Conservation (phyloP, 2,329 filamentous ascomycete species). For the Drechslera avenae region DNA sequence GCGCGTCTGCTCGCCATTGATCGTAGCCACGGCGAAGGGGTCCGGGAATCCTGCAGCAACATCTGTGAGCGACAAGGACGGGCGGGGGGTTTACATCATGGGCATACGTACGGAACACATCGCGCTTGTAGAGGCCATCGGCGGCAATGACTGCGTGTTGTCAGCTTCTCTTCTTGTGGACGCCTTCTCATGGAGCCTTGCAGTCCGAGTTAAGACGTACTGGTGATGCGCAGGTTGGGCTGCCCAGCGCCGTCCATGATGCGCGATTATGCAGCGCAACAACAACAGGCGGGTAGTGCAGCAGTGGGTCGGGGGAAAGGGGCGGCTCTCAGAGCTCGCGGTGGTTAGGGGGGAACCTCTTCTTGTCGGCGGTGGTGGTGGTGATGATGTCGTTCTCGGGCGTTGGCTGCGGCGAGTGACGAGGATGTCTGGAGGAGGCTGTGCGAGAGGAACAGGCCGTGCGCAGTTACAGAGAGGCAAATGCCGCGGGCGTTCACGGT, state of each 20-base stretch:
- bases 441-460: constrained; percentile 32
- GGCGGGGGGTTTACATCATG: neutral
- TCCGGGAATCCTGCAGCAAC: constrained; percentile 83
- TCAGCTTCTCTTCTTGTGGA: constrained; percentile 26
- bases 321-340: constrained; percentile 44
- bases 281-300: neutral
- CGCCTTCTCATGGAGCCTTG: constrained; percentile 6
- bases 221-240: constrained; percentile 90
- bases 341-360: constrained; percentile 10
- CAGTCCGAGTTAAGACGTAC: constrained; percentile 59
- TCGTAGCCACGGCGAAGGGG: constrained; percentile 94
- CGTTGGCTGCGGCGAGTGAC: constrained; percentile 26
- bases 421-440: constrained; percentile 37
- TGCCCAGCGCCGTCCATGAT: constrained; percentile 56
- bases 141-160: constrained; percentile 83
- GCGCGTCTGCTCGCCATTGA: constrained; percentile 97
- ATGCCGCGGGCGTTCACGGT: constrained; percentile 25
- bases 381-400: constrained; percentile 12
- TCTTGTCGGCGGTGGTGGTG: constrained; percentile 4
- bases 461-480: constrained; percentile 33
- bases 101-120: constrained; percentile 87
- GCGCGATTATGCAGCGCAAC: constrained; percentile 17
- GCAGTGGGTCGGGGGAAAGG: constrained; percentile 1
- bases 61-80: constrained; percentile 36
- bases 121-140: constrained; percentile 97